These are phyloP conservation scores for Endothia cerciana DNA, from an alignment of 2,329 filamentous ascomycete genomes.

Conservation along the genomic window DNA sequence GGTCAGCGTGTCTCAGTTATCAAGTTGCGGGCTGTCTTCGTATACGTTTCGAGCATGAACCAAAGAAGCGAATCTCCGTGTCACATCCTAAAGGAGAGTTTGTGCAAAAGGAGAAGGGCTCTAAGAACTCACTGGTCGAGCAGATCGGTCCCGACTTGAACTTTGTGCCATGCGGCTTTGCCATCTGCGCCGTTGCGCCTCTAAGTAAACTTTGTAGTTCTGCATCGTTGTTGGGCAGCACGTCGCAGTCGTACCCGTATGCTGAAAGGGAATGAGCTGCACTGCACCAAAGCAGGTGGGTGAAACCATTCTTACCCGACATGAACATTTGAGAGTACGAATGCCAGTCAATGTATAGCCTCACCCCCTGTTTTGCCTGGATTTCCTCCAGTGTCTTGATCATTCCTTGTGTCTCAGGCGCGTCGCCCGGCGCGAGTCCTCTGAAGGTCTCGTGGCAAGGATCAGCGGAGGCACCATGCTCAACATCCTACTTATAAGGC, in stretches of 20 bases:
- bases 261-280: constrained; percentile 31
- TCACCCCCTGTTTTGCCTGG: constrained; percentile 35
- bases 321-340: constrained; percentile 53
- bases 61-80: not conserved
- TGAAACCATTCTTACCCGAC: constrained; percentile 33
- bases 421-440: constrained; percentile 48
- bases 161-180: constrained; percentile 42
- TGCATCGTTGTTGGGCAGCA: constrained; percentile 48
- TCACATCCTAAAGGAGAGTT: not conserved
- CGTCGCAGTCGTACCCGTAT: constrained; percentile 63
- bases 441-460: constrained; percentile 56
- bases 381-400: constrained; percentile 44
- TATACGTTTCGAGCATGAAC: not conserved
- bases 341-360: constrained; percentile 50
- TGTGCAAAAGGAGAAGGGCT: not conserved
- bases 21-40: not conserved
- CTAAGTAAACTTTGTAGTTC: constrained; percentile 54
- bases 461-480: constrained; percentile 54
- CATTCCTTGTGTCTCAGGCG: constrained; percentile 51
- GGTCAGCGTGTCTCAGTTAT: not conserved
- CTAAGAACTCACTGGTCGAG: constrained; percentile 32
- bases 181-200: constrained; percentile 55
- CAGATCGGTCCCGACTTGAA: constrained; percentile 59
- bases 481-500: constrained; percentile 56
- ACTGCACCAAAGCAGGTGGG: not conserved